Percentiles rank a stretch among this genome's conserved stretches.
Evolutionary conservation across 2,329 filamentous ascomycete genomes (phyloP).

Genomic region (Cercospora sesami): DNA sequence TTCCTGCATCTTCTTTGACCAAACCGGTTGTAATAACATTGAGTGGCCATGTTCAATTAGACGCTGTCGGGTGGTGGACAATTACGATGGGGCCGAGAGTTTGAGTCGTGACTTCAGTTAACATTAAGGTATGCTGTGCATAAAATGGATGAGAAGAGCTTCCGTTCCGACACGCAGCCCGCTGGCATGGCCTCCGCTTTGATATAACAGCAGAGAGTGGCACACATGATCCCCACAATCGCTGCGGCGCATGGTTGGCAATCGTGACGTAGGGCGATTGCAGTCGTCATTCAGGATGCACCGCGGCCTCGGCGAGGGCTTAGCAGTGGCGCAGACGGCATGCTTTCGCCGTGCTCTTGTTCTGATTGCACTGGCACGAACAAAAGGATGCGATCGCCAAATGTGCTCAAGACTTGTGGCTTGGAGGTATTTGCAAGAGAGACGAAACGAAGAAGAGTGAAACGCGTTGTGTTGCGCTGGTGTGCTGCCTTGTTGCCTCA

Average conservation of each 20-base stretch:
- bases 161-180: background rate
- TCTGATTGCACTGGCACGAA: background rate
- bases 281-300: slow-evolving; percentile 2
- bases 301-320: slow-evolving; percentile 9
- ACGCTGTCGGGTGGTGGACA: slow-evolving; percentile 7
- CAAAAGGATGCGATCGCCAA: background rate
- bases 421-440: background rate
- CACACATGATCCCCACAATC: slow-evolving; percentile 8
- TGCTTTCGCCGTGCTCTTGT: slow-evolving; percentile 10
- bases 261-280: slow-evolving; percentile 3
- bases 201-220: slow-evolving; percentile 5
- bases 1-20: slow-evolving; percentile 3
- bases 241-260: slow-evolving; percentile 4
- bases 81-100: slow-evolving; percentile 13
- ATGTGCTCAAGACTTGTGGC: background rate
- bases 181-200: background rate
- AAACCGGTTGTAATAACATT: slow-evolving; percentile 12
- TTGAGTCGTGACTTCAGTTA: background rate
- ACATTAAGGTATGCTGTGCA: background rate
- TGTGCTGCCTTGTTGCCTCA: background rate
- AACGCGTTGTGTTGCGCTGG: background rate
- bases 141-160: background rate
- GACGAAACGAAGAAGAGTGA: background rate
- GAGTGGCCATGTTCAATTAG: slow-evolving; percentile 10
- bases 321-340: slow-evolving; percentile 10